Evolutionary conservation across 345 rosid species (phyloP).

Genomic region (Carallia pectinifolia): DNA sequence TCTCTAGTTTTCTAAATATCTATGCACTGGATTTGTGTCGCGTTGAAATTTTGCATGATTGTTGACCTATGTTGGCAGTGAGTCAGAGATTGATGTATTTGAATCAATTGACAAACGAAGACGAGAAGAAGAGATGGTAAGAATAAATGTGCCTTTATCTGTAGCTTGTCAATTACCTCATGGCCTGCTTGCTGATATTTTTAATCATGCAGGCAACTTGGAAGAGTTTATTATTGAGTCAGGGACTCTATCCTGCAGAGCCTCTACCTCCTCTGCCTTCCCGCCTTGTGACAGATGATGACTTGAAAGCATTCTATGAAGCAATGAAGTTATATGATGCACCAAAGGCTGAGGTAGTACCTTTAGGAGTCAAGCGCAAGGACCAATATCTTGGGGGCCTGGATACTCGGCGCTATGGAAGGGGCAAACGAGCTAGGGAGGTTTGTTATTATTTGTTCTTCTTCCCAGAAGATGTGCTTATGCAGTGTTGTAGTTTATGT

Average conservation of each 20-base stretch:
- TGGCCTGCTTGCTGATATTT: background rate
- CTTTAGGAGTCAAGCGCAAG: slow-evolving; percentile 63
- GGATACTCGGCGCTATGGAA: slow-evolving; percentile 78
- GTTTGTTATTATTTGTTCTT: slow-evolving; percentile 43
- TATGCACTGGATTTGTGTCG: background rate
- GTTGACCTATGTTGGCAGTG: slow-evolving; percentile 44
- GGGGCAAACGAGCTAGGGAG: slow-evolving; percentile 97
- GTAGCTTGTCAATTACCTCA: slow-evolving; percentile 4
- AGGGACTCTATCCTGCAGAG: slow-evolving; percentile 42
- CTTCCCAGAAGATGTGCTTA: background rate
- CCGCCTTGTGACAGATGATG: slow-evolving; percentile 86
- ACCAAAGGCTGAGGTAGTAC: slow-evolving; percentile 45
- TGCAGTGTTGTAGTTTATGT: background rate
- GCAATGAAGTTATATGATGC: slow-evolving; percentile 68
- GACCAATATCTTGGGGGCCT: slow-evolving; percentile 51
- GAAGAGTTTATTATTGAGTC: slow-evolving; percentile 51
- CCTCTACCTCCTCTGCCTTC: slow-evolving; percentile 56
- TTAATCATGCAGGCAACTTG: slow-evolving; percentile 58
- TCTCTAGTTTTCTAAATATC: background rate
- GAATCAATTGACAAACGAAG: slow-evolving; percentile 79
- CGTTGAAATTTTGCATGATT: slow-evolving; percentile 1
- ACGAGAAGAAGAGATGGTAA: slow-evolving; percentile 71
- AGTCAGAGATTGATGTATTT: slow-evolving; percentile 83
- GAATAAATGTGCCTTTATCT: slow-evolving; percentile 17
- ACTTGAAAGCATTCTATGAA: slow-evolving; percentile 63